A percentile compares a stretch with the other conserved stretches of the same genome.
phyloP scores from a whole-genome alignment of 179 eudicot genomes.

The Carnegiea gigantea region DNA sequence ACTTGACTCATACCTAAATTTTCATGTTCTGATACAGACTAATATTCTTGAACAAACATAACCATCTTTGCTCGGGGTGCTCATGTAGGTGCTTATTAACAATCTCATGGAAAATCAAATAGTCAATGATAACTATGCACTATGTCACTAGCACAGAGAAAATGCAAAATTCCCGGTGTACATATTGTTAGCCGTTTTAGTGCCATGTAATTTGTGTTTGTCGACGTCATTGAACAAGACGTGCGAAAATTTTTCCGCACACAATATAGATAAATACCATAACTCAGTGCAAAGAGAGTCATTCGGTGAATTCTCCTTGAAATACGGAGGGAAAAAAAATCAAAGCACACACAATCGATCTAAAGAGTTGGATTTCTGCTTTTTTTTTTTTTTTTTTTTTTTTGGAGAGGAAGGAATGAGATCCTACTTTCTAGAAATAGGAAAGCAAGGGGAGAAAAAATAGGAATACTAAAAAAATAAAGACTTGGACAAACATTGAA shows the following conservation, averaged over 20 bases:
- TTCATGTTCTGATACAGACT: too few relatives aligned
- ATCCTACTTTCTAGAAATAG: not conserved
- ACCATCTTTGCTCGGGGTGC: too few relatives aligned
- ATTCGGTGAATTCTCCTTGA: not conserved
- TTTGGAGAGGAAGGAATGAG: not conserved
- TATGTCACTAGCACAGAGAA: not conserved
- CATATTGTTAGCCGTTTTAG: not conserved
- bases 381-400: not conserved
- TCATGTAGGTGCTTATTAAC: too few relatives aligned
- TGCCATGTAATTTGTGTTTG: not conserved
- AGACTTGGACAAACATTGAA: constrained; percentile 14
- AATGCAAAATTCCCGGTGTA: not conserved
- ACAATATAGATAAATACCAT: not conserved
- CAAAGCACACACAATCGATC: too few relatives aligned
- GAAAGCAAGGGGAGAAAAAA: not conserved
- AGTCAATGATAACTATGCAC: too few relatives aligned
- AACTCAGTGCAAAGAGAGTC: not conserved
- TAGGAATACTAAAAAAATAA: not conserved
- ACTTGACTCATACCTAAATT: too few relatives aligned
- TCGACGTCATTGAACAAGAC: not conserved
- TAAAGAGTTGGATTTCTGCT: not conserved
- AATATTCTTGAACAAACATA: too few relatives aligned
- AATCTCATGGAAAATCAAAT: too few relatives aligned
- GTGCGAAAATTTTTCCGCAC: not conserved
- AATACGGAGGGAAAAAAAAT: not conserved